Conservation (phyloP, 768 basidiomycete species). For the Trametes elegans region DNA sequence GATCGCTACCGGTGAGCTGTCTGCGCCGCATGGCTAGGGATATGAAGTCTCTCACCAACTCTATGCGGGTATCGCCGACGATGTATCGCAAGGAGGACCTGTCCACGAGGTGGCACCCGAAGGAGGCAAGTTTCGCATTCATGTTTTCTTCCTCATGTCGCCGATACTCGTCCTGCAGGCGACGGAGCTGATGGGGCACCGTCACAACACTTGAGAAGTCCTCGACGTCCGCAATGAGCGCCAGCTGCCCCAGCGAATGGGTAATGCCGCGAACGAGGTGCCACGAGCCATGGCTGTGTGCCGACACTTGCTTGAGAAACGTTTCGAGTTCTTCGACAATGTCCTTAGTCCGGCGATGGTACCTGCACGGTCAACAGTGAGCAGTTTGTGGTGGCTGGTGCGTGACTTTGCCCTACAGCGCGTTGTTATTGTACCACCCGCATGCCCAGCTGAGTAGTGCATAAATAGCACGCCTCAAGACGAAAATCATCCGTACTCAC, state of each 20-base stretch:
- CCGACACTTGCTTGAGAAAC: background rate
- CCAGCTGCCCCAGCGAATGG: background rate
- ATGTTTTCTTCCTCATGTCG: background rate
- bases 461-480: background rate
- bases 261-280: background rate
- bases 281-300: background rate
- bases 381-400: no score
- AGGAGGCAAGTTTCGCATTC: background rate
- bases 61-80: background rate
- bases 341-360: slow-evolving; percentile 1
- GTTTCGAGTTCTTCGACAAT: background rate
- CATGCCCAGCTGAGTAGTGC: slow-evolving; percentile 6
- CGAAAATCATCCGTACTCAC: slow-evolving; percentile 7
- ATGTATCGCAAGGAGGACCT: background rate
- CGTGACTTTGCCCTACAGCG: background rate
- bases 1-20: background rate
- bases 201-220: background rate
- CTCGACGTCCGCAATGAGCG: slow-evolving; percentile 7
- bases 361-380: background rate
- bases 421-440: slow-evolving; percentile 16
- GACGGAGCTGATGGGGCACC: slow-evolving; percentile 4
- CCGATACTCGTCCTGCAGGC: slow-evolving; percentile 10
- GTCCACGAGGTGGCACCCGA: slow-evolving; percentile 2
- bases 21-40: background rate
- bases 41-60: slow-evolving; percentile 1